A percentile compares a stretch with the other conserved stretches of the same genome.
phyloP scores from a whole-genome alignment of 148 eudicot genomes.

The Silene uniflora region DNA sequence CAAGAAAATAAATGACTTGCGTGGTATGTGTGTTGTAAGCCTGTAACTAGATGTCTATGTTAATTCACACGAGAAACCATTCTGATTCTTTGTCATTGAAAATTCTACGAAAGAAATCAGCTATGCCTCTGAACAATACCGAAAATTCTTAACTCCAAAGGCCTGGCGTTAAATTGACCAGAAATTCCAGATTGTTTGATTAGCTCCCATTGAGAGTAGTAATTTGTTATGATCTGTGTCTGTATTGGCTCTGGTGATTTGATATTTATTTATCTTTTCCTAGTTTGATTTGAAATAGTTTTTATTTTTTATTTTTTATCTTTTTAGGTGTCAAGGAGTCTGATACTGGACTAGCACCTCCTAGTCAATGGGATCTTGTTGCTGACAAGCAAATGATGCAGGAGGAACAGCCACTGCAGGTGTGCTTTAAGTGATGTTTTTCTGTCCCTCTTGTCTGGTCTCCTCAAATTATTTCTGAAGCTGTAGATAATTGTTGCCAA shows the following conservation, averaged over 20 bases:
- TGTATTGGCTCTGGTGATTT: background rate
- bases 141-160: background rate
- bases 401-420: conserved; percentile 99
- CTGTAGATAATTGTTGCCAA: conserved; percentile 13
- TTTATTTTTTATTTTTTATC: too few relatives aligned
- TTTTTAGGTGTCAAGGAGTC: conserved; percentile 94
- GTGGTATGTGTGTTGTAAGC: conserved; percentile 56
- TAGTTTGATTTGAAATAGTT: background rate
- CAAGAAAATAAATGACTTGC: conserved; percentile 81
- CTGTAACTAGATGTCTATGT: too few relatives aligned
- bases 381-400: conserved; percentile 99
- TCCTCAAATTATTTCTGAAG: background rate
- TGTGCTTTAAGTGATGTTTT: conserved; percentile 19
- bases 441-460: background rate
- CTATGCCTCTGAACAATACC: background rate
- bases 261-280: background rate
- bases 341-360: conserved; percentile 96
- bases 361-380: conserved; percentile 98
- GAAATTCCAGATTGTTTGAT: too few relatives aligned
- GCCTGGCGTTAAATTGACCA: too few relatives aligned
- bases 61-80: too few relatives aligned
- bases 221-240: background rate
- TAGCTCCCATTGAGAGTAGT: background rate
- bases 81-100: too few relatives aligned
- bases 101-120: too few relatives aligned